Evolutionary conservation across 2,329 filamentous ascomycete genomes (phyloP), one percentile per base, ranked within the genome.

Genomic region (Clarireedia paspali): DNA sequence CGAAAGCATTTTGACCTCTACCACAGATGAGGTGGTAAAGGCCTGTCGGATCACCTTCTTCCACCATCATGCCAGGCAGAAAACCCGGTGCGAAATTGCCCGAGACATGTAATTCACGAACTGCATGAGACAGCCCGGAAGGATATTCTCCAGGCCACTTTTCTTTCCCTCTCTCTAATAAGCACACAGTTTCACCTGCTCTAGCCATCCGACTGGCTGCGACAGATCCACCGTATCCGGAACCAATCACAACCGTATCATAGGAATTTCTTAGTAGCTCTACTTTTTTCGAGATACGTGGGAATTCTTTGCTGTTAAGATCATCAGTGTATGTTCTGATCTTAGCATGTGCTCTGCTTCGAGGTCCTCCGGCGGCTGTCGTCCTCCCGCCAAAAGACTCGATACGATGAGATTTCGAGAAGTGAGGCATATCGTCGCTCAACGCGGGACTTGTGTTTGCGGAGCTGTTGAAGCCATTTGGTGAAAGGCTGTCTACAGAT

Each of bases 81-180:
- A 70, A 70, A 6, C 70, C 69, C 3, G 76, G 74, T 2, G 75
- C 71, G 49, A 82, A 71, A 36, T 78, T 72, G 1, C 82, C 83
- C 1, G 79, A 81, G 56, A 79, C 74, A 57, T 82, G 81, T 20
- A 84, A 64, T 63, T 87, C 75, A 17, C 70, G 71, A 12, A 76
- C 59, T 0, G 77, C 73, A 6, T 83, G 75, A 1, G 66, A 55
- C 0, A 77, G 63, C 0, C 71, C 74, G 24, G 70, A 73, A 0
- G 83, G 83, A 60, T 83, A 87, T 66, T 86, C 82, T 4, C 83
- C 83, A 1, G 83, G 83, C 84, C 82, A 87, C 59, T 74, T 77
- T 68, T 88, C 84, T 56, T 77, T 73, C 2, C 84, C 85, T 17
- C 81, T 73, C 66, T 88, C 85, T 1, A 88, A 73, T 17, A 88